Base-by-base conservation (phyloP, 352 stramenopile genomes). In the Globisporangium emineosum region DNA sequence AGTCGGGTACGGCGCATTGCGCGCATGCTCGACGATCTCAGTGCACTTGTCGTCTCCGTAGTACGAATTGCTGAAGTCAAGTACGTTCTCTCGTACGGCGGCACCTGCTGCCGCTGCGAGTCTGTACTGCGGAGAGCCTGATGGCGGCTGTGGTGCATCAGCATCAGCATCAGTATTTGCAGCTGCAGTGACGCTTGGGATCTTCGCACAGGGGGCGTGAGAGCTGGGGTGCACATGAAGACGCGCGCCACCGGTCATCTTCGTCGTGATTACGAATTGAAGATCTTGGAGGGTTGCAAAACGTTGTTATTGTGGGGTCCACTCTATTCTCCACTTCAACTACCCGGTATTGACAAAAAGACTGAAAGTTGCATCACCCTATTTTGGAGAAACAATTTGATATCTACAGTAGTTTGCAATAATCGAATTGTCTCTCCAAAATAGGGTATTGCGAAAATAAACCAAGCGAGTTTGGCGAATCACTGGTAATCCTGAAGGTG, bases 31-130 rank as follows among this genome's bases (percentile, higher is more conserved):
- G 10, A 84, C 64, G 60, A 94, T 80, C 49, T 85, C 76, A 0
- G 55, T 58, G 62, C 78, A 84, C 60, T 90, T 90, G 55, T 88
- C 78, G 60, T 94, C 83, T 15, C 83, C 79, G 25, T 72, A 70
- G 65, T 94, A 92, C 27, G 71, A 71, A 64, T 91, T 92, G 71
- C 85, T 92, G 57, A 80, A 89, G 69, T 94, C 77, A 42, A 94
- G 68, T 19, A 85, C 63, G 6, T 61, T 33, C 21, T 72, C 55
- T 25, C 40, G 17, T 37, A 52, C 17, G 40, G 55, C 62, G 30
- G 45, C n/a, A 10, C 25, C 6, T 13, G 57, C 30, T 10, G 30
- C 12, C 13, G 35, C 6, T 7, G 42, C 30, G 57, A 23, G 7
- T 21, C 25, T 29, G 12, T 25, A 15, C 12, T 55, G 49, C 25